Base-by-base conservation (phyloP, 495 filamentous ascomycete genomes). In the Physcia stellaris region DNA sequence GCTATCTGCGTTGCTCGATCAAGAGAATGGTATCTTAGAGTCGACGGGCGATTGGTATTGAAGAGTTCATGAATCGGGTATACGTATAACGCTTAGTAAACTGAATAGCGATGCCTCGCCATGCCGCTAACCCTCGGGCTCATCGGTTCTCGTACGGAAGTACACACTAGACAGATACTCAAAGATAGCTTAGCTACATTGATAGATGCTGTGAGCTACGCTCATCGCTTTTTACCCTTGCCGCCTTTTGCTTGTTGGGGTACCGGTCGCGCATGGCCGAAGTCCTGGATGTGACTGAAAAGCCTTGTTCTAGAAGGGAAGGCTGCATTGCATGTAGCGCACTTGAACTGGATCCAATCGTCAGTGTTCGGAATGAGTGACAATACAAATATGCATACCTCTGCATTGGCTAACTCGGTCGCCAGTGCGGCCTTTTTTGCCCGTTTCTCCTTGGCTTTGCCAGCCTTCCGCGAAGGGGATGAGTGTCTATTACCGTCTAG, bases 401-500 rank as follows among this genome's bases (percentile, higher is more conserved):
- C 30, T 15, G 29, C 4, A 7, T 11, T 28, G 31, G 31, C 31
- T 22, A n/a, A 43, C 36, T 42, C 51, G 6, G 45, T 55, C 15
- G 71, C n/a, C 24, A 74, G 69, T 20, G 81, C 80, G 13, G 79
- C 80, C 50, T 75, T 84, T 56, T 86, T 94, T 28, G 83, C 79
- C 30, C 83, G 71, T 54, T 84, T 94, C 42, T 80, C 71, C 53
- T 88, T 94, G 6, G 90, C 90, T 55, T 87, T 94, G 18, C 90
- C 87, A 2, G 83, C 27, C 47, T 80, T 85, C 39, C 57, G 65
- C 24, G 41, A 45, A 11, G 51, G 31, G 37, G 48, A 37, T 30
- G 16, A 41, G 39, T 42, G 40, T 32, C 47, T 40, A 5, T 43
- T 35, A 10, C 59, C 52, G 22, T 38, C 30, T 5, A 53, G 31